phyloP scores from a whole-genome alignment of 306 rosid species.

The Ochetophila trinervis region DNA sequence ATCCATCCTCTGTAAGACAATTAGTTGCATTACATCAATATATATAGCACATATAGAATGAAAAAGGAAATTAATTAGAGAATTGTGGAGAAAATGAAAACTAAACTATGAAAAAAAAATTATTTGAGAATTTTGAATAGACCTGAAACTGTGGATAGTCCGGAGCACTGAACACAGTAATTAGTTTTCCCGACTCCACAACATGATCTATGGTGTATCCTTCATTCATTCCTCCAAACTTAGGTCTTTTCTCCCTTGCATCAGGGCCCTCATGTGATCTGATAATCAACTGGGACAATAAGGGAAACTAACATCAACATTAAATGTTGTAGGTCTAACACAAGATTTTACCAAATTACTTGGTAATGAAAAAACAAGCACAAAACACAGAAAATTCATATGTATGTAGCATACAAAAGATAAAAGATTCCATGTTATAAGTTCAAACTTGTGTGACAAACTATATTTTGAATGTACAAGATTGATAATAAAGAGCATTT shows the following conservation, averaged over 20 bases:
- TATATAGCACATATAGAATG: too few species aligned
- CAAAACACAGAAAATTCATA: not conserved
- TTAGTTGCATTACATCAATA: too few species aligned
- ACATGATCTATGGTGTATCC: conserved; percentile 89
- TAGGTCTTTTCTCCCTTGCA: conserved; percentile 88
- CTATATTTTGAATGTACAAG: too few species aligned
- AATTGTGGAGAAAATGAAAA: not conserved
- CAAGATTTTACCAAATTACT: not conserved
- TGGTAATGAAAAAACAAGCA: not conserved
- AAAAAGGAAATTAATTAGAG: too few species aligned
- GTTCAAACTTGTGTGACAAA: too few species aligned
- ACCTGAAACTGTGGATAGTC: conserved; percentile 98
- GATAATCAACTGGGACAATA: conserved; percentile 57
- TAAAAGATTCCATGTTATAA: too few species aligned
- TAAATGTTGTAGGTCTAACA: conserved; percentile 17
- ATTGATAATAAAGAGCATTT: too few species aligned
- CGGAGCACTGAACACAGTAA: conserved; percentile 88
- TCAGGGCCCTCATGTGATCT: conserved; percentile 98
- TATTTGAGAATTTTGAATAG: conserved; percentile 2
- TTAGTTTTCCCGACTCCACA: conserved; percentile 85
- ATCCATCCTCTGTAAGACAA: too few species aligned
- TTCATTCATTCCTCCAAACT: conserved; percentile 68
- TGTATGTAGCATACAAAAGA: too few species aligned
- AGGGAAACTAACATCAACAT: conserved; percentile 19
- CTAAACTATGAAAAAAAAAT: not conserved